Conservation (phyloP, 176 grass and related monocot genomes). For the Hordeum marinum region DNA sequence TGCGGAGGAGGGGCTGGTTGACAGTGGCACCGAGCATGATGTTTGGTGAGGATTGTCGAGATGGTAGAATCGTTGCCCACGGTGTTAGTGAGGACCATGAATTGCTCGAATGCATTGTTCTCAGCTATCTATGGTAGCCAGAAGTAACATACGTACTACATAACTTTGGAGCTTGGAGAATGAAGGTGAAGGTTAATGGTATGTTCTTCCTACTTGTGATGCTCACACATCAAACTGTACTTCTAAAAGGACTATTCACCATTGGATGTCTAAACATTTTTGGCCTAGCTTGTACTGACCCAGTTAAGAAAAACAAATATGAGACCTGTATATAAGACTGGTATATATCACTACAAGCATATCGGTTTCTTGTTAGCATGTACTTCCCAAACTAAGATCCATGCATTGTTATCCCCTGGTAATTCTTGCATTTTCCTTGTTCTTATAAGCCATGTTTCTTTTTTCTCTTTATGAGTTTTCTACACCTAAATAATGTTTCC, state of each 20-base stretch:
- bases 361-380: too few species aligned
- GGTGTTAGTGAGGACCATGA: background rate
- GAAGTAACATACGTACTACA: background rate
- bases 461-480: background rate
- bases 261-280: background rate
- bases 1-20: slow-evolving; percentile 39
- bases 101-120: background rate
- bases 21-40: slow-evolving; percentile 37
- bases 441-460: background rate
- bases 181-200: background rate
- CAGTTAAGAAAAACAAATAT: background rate
- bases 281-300: background rate
- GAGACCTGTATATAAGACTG: background rate
- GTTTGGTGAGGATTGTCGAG: slow-evolving; percentile 53
- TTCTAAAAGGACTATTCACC: background rate
- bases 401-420: background rate
- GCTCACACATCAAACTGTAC: background rate
- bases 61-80: background rate
- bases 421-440: background rate
- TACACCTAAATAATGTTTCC: background rate
- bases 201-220: background rate
- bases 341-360: background rate
- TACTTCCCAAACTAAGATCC: background rate
- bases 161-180: background rate
- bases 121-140: background rate